These are phyloP conservation scores for Calendula officinalis DNA, from an alignment of 129 eudicot species.

Conservation along the genomic window DNA sequence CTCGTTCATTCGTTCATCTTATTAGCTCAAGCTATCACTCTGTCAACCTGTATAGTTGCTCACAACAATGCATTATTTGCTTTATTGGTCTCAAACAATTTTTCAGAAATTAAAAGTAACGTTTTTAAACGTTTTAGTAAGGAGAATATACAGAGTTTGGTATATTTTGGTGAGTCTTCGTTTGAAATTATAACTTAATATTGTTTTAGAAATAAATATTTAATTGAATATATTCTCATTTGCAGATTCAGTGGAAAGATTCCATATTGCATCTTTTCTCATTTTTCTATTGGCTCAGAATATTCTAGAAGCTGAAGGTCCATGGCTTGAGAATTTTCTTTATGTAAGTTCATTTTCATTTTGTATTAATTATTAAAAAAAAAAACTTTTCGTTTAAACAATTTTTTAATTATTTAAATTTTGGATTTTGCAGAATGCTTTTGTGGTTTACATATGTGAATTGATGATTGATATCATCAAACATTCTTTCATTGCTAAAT, in stretches of 20 bases:
- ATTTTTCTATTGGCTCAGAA: conserved; percentile 92
- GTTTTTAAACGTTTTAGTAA: conserved; percentile 92
- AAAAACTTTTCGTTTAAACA: too few relatives aligned
- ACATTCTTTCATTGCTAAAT: conserved; percentile 89
- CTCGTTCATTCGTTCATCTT: conserved; percentile 90
- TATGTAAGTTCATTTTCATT: conserved; percentile 49
- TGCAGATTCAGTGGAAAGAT: conserved; percentile 95
- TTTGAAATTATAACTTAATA: conserved; percentile 15
- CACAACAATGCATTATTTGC: conserved; percentile 95
- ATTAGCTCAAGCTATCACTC: conserved; percentile 88
- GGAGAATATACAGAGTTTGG: conserved; percentile 89
- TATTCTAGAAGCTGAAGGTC: conserved; percentile 90
- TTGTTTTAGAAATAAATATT: conserved; percentile 11
- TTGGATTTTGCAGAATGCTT: conserved; percentile 73
- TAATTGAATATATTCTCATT: conserved; percentile 20
- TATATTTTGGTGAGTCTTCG: conserved; percentile 63
- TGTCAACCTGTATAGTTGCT: conserved; percentile 96
- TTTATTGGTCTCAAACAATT: conserved; percentile 89
- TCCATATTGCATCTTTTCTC: conserved; percentile 87
- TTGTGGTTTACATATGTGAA: conserved; percentile 82
- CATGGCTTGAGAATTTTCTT: conserved; percentile 86
- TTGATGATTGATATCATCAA: conserved; percentile 86
- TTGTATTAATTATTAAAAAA: background rate
- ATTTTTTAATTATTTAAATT: background rate
- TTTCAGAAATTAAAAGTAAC: conserved; percentile 95